Conservation (phyloP, 768 basidiomycete genomes). For the Suillus occidentalis region DNA sequence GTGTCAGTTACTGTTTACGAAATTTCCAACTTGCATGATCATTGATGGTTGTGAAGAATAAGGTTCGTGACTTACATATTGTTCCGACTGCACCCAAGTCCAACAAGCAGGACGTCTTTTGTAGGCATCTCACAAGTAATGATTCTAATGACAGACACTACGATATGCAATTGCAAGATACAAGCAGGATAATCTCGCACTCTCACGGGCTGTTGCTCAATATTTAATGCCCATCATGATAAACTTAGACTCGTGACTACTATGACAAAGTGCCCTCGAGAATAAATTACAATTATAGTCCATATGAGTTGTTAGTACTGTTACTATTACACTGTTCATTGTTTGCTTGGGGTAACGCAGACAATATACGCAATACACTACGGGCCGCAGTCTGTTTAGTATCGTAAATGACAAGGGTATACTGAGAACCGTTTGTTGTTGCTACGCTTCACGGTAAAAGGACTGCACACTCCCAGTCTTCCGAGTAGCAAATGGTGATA, state of each 20-base stretch:
- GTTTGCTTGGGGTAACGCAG: neutral
- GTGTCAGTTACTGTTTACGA: neutral
- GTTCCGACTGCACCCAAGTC: constrained; percentile 67
- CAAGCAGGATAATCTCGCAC: neutral
- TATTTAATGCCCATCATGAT: too few species aligned
- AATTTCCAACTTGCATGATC: neutral
- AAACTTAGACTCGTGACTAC: neutral
- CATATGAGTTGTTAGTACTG: too few species aligned
- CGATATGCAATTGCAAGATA: neutral
- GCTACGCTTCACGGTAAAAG: neutral
- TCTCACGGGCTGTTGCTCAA: too few species aligned
- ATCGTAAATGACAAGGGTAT: neutral
- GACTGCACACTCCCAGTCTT: neutral
- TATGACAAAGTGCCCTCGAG: too few species aligned
- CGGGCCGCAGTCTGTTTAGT: neutral
- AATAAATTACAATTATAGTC: neutral
- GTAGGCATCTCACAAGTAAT: neutral
- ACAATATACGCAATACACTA: neutral
- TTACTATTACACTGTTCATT: neutral
- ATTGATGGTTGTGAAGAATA: neutral
- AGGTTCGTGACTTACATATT: constrained; percentile 47
- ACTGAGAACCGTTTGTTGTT: neutral
- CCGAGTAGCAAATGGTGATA: neutral
- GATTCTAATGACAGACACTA: neutral
- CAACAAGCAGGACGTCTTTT: constrained; percentile 59